Conservation (phyloP, 2,329 filamentous ascomycete species). For the Sporothrix dimorphospora region DNA sequence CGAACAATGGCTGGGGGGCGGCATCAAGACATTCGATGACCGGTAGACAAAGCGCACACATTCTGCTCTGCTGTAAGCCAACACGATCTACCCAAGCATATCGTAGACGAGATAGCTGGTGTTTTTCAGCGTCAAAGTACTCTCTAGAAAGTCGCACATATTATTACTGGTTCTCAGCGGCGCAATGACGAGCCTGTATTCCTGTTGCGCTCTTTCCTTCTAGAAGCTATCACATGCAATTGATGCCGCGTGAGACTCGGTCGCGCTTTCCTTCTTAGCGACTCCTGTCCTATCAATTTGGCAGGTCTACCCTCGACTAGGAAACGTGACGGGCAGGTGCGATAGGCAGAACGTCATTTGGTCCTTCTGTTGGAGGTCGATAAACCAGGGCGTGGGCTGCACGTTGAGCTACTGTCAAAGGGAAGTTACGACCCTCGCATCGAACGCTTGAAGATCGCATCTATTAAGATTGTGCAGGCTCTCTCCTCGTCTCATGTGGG, state of each 20-base stretch:
- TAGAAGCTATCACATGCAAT: slow-evolving; percentile 19
- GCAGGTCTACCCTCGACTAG: background rate
- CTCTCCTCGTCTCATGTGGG: too few species aligned
- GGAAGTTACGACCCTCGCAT: background rate
- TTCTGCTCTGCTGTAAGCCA: background rate
- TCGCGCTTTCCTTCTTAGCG: background rate
- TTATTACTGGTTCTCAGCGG: background rate
- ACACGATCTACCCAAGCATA: background rate
- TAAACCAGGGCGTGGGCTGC: background rate
- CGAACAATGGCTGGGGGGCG: background rate
- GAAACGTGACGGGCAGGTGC: slow-evolving; percentile 15
- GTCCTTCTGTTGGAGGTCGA: background rate
- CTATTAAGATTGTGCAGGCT: background rate
- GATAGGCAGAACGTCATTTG: slow-evolving; percentile 8
- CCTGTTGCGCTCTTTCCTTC: background rate
- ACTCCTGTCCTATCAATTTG: slow-evolving; percentile 9
- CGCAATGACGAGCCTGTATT: background rate
- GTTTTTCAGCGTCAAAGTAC: background rate
- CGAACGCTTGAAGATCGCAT: background rate
- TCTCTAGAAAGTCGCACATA: background rate
- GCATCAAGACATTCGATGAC: background rate
- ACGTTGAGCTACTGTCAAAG: background rate
- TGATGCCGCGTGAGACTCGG: background rate
- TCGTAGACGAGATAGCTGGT: background rate
- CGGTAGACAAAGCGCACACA: background rate